phyloP scores from a whole-genome alignment of 805 yeast genomes.

The Pichia insulana region DNA sequence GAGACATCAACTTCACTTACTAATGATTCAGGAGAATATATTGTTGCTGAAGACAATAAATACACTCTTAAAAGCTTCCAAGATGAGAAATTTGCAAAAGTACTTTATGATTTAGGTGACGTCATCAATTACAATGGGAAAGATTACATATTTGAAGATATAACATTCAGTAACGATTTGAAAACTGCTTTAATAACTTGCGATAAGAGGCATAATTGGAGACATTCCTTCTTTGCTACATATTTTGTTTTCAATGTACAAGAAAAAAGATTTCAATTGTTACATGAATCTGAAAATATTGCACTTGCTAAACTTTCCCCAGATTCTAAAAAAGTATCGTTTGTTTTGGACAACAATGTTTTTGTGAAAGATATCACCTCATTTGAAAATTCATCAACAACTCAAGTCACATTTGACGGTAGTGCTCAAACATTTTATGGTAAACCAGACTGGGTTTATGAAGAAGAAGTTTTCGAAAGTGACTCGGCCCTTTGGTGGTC shows the following conservation, averaged over 20 bases:
- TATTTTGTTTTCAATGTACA: constrained; percentile 54
- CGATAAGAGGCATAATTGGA: constrained; percentile 54
- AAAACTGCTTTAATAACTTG: constrained; percentile 50
- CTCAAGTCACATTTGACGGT: constrained; percentile 63
- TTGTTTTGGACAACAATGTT: constrained; percentile 62
- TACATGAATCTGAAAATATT: constrained; percentile 19
- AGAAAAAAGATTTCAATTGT: constrained; percentile 18
- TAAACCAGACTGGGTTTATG: constrained; percentile 91
- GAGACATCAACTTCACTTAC: constrained; percentile 36
- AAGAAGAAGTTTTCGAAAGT: constrained; percentile 73
- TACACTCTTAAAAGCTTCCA: constrained; percentile 48
- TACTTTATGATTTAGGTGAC: constrained; percentile 41
- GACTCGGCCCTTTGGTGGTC: constrained; percentile 86
- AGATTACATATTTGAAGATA: constrained; percentile 39
- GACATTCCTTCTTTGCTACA: constrained; percentile 60
- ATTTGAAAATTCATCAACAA: constrained; percentile 19
- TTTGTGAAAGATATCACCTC: constrained; percentile 37
- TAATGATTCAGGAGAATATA: constrained; percentile 61
- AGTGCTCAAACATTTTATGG: constrained; percentile 70
- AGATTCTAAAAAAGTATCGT: constrained; percentile 54
- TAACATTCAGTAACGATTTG: constrained; percentile 63
- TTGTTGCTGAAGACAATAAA: constrained; percentile 37
- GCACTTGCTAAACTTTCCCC: constrained; percentile 68
- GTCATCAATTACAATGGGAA: constrained; percentile 32
- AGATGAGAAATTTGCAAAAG: constrained; percentile 35